Evolutionary conservation across 345 rosid species (phyloP), one percentile per base, ranked within the genome.

Genomic region (Acer negundo): DNA sequence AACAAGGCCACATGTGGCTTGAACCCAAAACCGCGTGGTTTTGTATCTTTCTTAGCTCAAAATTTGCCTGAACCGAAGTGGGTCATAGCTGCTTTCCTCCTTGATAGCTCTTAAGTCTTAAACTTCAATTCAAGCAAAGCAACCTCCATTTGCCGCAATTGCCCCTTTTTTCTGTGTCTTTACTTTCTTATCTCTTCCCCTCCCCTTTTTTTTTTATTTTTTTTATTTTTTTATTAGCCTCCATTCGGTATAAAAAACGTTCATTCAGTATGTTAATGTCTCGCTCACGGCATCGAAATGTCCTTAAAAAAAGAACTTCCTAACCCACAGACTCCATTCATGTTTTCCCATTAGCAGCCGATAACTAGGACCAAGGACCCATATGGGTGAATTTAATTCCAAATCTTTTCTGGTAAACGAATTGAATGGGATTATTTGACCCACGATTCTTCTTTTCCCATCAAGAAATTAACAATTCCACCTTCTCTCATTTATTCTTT

Each of bases 61-160:
- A 82, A 72, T 78, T 82, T 67, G 73, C 71, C 62, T 67, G 38
- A 78, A 81, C 78, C 79, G 77, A 70, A 79, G 85, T 85, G 89
- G 88, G 90, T 62, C 81, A 79, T 8, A 22, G 16, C 70, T 71
- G 84, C 74, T 80, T 81, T 46, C 3, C 19, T 22, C 44, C 49
- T 40, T 53, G 1, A 22, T 70, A 68, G 55, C 19, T 64, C 12
- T 7, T 19, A 38, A 8, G 28, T 64, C 12, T 7, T 19, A 38
- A 8, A 46, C 10, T 31, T 69, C 70, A 76, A 40, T 16, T 9
- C 56, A 67, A 46, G 51, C 62, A 35, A 35, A 42, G 46, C 46
- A 58, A 67, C 64, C 24, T 49, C 76, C 62, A 42, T 79, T 79
- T 70, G 77, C 81, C 63, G 76, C 78, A 80, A 28, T 6, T 63